Conservation (phyloP, 2,329 filamentous ascomycete genomes). For the Colletotrichum musae region DNA sequence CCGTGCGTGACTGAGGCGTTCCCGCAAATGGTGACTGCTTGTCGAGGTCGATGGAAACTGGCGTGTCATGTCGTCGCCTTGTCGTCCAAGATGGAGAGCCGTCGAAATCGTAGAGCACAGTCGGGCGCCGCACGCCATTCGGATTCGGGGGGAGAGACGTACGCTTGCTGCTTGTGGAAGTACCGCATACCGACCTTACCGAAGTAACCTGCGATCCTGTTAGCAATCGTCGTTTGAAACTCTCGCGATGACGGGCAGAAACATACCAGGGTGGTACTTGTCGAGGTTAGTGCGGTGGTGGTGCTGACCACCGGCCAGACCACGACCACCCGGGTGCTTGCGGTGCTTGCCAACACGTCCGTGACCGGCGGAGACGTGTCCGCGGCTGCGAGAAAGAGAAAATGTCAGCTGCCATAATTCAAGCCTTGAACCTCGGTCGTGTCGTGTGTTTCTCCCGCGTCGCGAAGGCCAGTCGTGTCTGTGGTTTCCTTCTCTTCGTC, state of each 20-base stretch:
- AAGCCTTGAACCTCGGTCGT: constrained; percentile 4
- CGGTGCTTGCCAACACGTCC: constrained; percentile 99
- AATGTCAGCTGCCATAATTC: constrained; percentile 41
- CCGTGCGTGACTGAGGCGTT: too few species aligned
- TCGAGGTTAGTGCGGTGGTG: constrained; percentile 90
- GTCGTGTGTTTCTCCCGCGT: constrained; percentile 24
- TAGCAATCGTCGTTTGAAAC: constrained; percentile 57
- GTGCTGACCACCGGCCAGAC: constrained; percentile 98
- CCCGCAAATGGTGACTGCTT: background rate
- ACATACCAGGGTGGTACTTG: constrained; percentile 76
- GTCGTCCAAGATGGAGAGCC: background rate
- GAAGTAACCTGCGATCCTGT: constrained; percentile 99
- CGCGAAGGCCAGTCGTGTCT: constrained; percentile 4
- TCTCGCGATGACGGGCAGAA: rapidly evolving
- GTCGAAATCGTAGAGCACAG: constrained; percentile 20
- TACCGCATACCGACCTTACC: constrained; percentile 96
- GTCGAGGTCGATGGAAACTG: background rate
- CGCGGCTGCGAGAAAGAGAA: constrained; percentile 74
- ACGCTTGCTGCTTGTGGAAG: constrained; percentile 94
- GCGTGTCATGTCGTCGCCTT: too few species aligned
- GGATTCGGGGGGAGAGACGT: constrained; percentile 21
- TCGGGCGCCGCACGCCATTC: constrained; percentile 9
- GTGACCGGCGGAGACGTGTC: constrained; percentile 98
- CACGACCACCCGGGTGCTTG: constrained; percentile 88
- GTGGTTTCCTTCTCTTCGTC: background rate